Base-by-base conservation (phyloP, 78 protist genomes). In the Protostelium mycophagum region DNA sequence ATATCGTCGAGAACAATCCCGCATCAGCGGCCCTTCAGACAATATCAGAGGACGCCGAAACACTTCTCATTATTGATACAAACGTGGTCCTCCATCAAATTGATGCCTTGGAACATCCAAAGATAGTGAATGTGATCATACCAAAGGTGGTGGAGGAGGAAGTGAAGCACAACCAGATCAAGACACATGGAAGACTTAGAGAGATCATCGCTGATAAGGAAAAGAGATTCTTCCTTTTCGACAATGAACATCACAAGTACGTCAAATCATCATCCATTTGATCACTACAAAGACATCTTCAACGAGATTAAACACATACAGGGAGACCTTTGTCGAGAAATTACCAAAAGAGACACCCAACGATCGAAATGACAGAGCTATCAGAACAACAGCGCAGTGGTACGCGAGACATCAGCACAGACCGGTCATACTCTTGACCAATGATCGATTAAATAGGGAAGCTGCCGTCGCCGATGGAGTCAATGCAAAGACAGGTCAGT, bases 51-150 rank as follows among this genome's bases (percentile, higher is more conserved):
- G 34, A 86, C 29, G 63, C 35, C 0, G 31, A 28, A 0, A n/a
- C 83, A 36, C 28, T 90, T 1, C 93, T 91, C 5, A 35, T 97
- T 36, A 89, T 95, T 5, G 98, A 97, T 88, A 95, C 98, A 0
- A 96, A 96, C 63, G 96, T 95, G n/a, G 88, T 97, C 10, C 87
- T 96, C 25, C 97, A 95, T 83, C 96, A 97, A 29, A 92, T 97
- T 25, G 97, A 96, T 87, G 85, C 90, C 31, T 38, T 96, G 25
- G 97, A 96, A 84, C 94, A 91, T 51, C 95, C 96, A 28, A 0
- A 73, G 9, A 0, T 97, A 28, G 90, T 83, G 16, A 88, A 96
- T 87, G 92, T 95, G 0, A 87, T 97, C 39, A 36, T 97, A 25
- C 90, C 91, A 28, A 86, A 94, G 9, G 96, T 97, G 9, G 99